Evolutionary conservation across 1,284 basidiomycete species (phyloP).

Genomic region (Ceratobasidium sp.): DNA sequence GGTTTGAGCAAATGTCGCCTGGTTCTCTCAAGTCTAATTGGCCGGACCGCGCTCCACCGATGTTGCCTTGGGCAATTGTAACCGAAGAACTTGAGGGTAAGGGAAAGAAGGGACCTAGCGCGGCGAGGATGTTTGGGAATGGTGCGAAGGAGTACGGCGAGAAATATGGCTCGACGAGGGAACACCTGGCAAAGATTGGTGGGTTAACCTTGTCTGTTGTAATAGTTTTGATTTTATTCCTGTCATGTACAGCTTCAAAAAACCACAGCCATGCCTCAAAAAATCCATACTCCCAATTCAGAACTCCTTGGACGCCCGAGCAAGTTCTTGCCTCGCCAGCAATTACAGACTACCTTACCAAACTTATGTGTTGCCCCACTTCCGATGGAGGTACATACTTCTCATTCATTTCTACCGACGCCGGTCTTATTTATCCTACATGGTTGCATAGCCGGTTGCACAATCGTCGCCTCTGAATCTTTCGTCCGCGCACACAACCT

Average conservation of each 20-base stretch:
- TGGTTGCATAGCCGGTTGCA: slow-evolving; percentile 68
- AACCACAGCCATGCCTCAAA: slow-evolving; percentile 86
- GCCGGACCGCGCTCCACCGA: slow-evolving; percentile 76
- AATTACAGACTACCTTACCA: slow-evolving; percentile 82
- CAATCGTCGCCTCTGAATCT: slow-evolving; percentile 83
- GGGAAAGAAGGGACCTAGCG: slow-evolving; percentile 74
- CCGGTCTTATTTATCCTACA: too few species aligned
- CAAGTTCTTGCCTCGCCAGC: slow-evolving; percentile 74
- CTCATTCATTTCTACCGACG: not conserved
- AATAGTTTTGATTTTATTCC: not conserved
- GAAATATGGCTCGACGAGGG: slow-evolving; percentile 78
- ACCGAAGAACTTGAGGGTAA: slow-evolving; percentile 69
- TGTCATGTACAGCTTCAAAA: slow-evolving; percentile 72
- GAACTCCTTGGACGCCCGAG: slow-evolving; percentile 79
- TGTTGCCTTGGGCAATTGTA: slow-evolving; percentile 63
- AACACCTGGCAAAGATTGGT: slow-evolving; percentile 85
- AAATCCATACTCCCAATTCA: slow-evolving; percentile 91
- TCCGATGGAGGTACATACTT: slow-evolving; percentile 57
- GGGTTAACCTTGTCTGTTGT: slow-evolving; percentile 49
- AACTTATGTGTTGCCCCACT: slow-evolving; percentile 91
- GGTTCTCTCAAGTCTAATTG: slow-evolving; percentile 81
- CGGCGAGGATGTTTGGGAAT: slow-evolving; percentile 83
- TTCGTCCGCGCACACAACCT: slow-evolving; percentile 82
- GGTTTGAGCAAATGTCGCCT: slow-evolving; percentile 89
- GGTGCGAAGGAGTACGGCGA: slow-evolving; percentile 84